A percentile compares a stretch with the other conserved stretches of the same genome.
phyloP scores from a whole-genome alignment of 2,329 filamentous ascomycete genomes.

The Paecilomyces variotii region DNA sequence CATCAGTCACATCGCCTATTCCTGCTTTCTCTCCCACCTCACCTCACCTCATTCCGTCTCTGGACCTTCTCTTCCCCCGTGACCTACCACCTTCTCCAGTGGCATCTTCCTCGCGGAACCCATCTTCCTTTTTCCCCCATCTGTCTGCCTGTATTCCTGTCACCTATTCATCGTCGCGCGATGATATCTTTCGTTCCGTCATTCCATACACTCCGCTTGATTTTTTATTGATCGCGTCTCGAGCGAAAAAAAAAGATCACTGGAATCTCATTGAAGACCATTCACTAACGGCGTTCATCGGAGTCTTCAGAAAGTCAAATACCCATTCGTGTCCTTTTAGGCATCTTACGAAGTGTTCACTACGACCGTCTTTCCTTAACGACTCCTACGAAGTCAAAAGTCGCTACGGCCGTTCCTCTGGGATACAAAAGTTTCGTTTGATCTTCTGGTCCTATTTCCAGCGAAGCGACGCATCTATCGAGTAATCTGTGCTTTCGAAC shows the following conservation, averaged over 20 bases:
- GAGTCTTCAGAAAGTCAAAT: constrained; percentile 14
- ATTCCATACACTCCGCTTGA: not conserved
- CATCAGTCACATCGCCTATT: not conserved
- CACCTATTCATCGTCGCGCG: not conserved
- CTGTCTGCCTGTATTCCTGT: not conserved
- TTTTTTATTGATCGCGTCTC: not conserved
- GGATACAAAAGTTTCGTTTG: constrained; percentile 19
- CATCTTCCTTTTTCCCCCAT: not conserved
- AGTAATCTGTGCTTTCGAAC: constrained; percentile 6
- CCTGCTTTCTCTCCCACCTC: not conserved
- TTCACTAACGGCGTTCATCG: constrained; percentile 9
- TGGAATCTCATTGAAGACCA: not conserved
- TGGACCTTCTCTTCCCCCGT: constrained; percentile 5
- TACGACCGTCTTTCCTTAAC: constrained; percentile 33
- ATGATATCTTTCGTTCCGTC: not conserved
- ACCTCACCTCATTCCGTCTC: constrained; percentile 11
- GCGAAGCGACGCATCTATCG: constrained; percentile 2
- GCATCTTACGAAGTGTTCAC: constrained; percentile 15
- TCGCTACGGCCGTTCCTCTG: constrained; percentile 26
- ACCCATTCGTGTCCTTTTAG: constrained; percentile 21
- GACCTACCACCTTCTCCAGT: not conserved
- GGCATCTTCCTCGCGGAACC: not conserved
- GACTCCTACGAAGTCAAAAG: constrained; percentile 30
- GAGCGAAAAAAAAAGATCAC: not conserved
- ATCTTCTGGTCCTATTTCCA: constrained; percentile 10